Base-by-base conservation (phyloP, 2,329 filamentous ascomycete genomes). In the Ramularia endophylla region DNA sequence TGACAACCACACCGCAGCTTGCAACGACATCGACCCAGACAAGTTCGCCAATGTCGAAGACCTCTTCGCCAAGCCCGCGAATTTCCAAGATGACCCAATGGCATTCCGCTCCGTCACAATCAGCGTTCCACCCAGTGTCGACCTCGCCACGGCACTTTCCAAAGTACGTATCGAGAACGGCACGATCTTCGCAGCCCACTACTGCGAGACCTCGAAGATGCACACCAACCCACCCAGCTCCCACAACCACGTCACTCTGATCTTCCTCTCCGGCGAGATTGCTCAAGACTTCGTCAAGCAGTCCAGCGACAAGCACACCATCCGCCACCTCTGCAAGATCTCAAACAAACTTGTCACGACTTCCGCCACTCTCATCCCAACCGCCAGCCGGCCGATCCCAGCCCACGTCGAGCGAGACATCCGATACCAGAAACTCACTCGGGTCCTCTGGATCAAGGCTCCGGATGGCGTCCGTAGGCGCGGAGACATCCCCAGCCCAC, bases 31-130 rank as follows among this genome's bases (percentile, higher is more conserved):
- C 27, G 38, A 27, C 12, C 45, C 48, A 8, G 22, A 25, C 22
- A 25, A 25, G 22, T n/a, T 31, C 1, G 19, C 35, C 12, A 8
- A n/a, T n/a, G n/a, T 36, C 16, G 3, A 27, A 16, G 40, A 48
- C 2, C 42, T 50, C 19, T 50, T 46, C 38, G 33, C 41, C 25
- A 29, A 39, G 31, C 41, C 35, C 17, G 18, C 12, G 18, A 25
- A 11, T 11, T 25, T 25, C 15, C 2, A 13, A 27, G 30, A 40
- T 11, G 39, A 49, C 13, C 38, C 9, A 1, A 17, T 38, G 17
- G 30, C 41, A 3, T 34, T 40, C 15, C 51, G 53, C 2, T 53
- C 51, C 1, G 50, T 58, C 5, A 34, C 53, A 19, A 48, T 60
- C 28, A 46, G 27, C 36, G 46, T 60, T 22, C 47, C 54, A 2